phyloP scores from a whole-genome alignment of 768 basidiomycete species.

The Collybiopsis confluens region DNA sequence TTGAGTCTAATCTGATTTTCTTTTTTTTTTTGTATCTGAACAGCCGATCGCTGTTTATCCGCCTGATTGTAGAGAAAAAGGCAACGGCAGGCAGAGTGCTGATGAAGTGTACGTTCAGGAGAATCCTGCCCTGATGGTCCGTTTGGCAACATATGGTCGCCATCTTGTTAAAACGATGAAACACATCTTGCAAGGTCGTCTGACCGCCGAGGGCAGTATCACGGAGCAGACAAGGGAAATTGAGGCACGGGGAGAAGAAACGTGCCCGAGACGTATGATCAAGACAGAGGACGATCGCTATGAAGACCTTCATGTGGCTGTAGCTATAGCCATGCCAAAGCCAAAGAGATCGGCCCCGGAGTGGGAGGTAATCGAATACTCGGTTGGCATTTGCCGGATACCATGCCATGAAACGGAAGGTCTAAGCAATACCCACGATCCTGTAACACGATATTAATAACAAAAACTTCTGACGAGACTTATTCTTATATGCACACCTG shows the following conservation, averaged over 20 bases:
- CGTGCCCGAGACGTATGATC: neutral
- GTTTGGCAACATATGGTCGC: too few relatives aligned
- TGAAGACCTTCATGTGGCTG: constrained; percentile 29
- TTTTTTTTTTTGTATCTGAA: neutral
- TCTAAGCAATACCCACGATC: neutral
- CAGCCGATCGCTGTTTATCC: neutral
- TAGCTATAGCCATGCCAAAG: constrained; percentile 39
- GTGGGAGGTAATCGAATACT: neutral
- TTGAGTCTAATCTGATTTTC: too few relatives aligned
- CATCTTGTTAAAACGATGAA: too few relatives aligned
- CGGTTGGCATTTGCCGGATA: neutral
- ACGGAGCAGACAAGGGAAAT: too few relatives aligned
- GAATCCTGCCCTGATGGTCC: too few relatives aligned
- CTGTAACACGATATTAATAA: too few relatives aligned
- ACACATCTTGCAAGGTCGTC: too few relatives aligned
- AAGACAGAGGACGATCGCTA: neutral
- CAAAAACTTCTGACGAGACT: too few relatives aligned
- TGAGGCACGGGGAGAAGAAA: too few relatives aligned
- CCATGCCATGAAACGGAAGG: neutral
- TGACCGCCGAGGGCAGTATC: too few relatives aligned
- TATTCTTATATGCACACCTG: neutral
- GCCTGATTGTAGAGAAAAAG: neutral
- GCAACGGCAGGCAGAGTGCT: neutral
- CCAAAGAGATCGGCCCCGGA: constrained; percentile 6
- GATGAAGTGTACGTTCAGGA: too few relatives aligned